Evolutionary conservation across 2,329 filamentous ascomycete species (phyloP), one percentile per base, ranked within the genome.

Genomic region (Aspergillus piperis): DNA sequence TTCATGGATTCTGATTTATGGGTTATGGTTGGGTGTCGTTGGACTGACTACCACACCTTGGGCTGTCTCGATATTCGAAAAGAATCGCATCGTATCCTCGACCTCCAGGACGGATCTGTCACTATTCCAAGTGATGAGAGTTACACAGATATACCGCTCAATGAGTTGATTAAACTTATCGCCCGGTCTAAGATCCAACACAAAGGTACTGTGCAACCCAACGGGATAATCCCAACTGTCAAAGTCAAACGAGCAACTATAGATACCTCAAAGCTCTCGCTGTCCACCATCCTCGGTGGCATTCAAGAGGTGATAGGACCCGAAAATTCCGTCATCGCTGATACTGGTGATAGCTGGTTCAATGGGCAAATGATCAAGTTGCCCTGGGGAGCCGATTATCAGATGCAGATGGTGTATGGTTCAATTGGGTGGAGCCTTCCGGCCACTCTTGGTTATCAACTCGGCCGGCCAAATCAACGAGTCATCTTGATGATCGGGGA

Each of bases 341-440:
- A 64, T 19, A 59, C 60, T 0, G 62, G 62, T 2, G 60, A 62
- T 11, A 60, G 60, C 25, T 58, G 54, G 48, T 62, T 62, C 44
- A 60, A 57, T 13, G 52, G 52, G 5, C 55, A 60, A 13, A 38
- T n/a, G 2, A 57, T 62, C 11, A 8, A 23, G 1, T 36, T 60
- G 5, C 57, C 55, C 1, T 27, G 49, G 3, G 52, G 57, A 2
- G 47, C 53, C 5, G 51, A 54, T 19, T 58, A 30, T n/a, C 58
- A 56, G 15, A 60, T 58, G 39, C 58, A 60, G 15, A 59, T 61
- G 58, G 27, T 60, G 2, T 62, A 60, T n/a, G 54, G 49, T 8
- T 65, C 64, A 1, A 65, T 65, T n/a, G 62, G 55, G 8, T 65
- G 60, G 44, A 62, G 52, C 42, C 50, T 62, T 3, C 60, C 58